These are phyloP conservation scores for Gloeophyllum trabeum DNA, from an alignment of 768 basidiomycete species.

Conservation along the genomic window DNA sequence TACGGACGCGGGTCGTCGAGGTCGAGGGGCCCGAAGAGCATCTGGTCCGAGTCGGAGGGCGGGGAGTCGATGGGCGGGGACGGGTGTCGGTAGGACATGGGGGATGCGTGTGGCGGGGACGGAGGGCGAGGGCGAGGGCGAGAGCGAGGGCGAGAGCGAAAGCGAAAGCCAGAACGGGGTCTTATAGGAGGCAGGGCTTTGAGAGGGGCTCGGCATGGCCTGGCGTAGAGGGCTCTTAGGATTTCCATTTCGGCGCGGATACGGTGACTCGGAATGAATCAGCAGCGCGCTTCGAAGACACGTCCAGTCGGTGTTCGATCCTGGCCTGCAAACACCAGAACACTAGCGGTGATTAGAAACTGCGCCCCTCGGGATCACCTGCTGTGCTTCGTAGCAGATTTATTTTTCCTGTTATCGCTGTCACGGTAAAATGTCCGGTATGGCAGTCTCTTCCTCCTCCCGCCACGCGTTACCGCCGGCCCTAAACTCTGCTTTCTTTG, in stretches of 20 bases:
- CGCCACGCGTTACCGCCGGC: neutral
- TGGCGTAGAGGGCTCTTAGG: conserved; percentile 17
- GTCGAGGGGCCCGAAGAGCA: conserved; percentile 51
- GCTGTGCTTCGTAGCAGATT: no score
- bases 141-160: conserved; percentile 13
- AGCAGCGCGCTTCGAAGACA: no score
- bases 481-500: neutral
- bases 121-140: conserved; percentile 13
- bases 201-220: conserved; percentile 32
- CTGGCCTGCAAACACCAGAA: neutral
- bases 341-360: neutral
- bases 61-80: conserved; percentile 19
- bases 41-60: conserved; percentile 32
- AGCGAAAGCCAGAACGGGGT: conserved; percentile 10
- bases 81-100: conserved; percentile 17
- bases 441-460: no score
- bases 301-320: conserved; percentile 2
- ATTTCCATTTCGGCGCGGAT: conserved; percentile 26
- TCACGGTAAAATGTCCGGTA: no score
- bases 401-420: no score
- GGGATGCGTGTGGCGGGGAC: conserved; percentile 12
- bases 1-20: conserved; percentile 32
- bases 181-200: conserved; percentile 30
- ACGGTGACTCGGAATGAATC: conserved; percentile 32
- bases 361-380: neutral